Evolutionary conservation across 257 asterid species (phyloP).

Genomic region (Solanum pinnatisectum): DNA sequence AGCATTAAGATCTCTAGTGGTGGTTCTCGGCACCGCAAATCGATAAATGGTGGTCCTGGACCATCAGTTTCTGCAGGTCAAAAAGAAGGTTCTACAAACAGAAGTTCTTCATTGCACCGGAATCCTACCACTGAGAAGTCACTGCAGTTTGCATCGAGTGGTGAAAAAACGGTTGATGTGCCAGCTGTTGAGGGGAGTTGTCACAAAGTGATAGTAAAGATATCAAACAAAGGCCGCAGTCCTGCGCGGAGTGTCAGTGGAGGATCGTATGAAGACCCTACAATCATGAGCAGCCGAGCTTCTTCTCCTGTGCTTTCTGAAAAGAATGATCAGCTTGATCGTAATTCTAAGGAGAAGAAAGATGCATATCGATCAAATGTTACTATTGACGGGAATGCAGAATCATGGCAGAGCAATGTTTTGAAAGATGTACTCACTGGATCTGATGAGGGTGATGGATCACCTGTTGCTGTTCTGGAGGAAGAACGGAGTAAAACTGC

Average conservation of each 20-base stretch:
- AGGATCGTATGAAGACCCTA: conserved; percentile 29
- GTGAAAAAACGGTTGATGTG: conserved; percentile 17
- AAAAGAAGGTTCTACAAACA: conserved; percentile 23
- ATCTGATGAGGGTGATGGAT: conserved; percentile 22
- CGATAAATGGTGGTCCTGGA: conserved; percentile 16
- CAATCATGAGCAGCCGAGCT: conserved; percentile 23
- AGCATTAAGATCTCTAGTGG: conserved; percentile 20
- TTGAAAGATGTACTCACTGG: conserved; percentile 18
- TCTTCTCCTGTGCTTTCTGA: conserved; percentile 34
- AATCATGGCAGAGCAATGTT: conserved; percentile 19
- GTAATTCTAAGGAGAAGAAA: conserved; percentile 16
- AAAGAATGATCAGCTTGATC: conserved; percentile 21
- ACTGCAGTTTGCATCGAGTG: conserved; percentile 15
- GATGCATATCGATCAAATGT: conserved; percentile 13
- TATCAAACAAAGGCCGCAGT: conserved; percentile 20
- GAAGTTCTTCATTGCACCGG: conserved; percentile 17
- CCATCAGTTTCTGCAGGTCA: conserved; percentile 18
- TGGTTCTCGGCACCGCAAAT: conserved; percentile 21
- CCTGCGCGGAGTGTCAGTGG: conserved; percentile 28
- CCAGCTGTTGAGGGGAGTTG: conserved; percentile 15
- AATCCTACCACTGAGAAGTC: conserved; percentile 23
- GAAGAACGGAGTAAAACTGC: conserved; percentile 18
- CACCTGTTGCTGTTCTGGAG: conserved; percentile 17
- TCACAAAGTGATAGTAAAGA: conserved; percentile 35
- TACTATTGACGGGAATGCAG: conserved; percentile 14